Conservation (phyloP, 495 filamentous ascomycete genomes). For the Hyphodiscus hymeniophilus region DNA sequence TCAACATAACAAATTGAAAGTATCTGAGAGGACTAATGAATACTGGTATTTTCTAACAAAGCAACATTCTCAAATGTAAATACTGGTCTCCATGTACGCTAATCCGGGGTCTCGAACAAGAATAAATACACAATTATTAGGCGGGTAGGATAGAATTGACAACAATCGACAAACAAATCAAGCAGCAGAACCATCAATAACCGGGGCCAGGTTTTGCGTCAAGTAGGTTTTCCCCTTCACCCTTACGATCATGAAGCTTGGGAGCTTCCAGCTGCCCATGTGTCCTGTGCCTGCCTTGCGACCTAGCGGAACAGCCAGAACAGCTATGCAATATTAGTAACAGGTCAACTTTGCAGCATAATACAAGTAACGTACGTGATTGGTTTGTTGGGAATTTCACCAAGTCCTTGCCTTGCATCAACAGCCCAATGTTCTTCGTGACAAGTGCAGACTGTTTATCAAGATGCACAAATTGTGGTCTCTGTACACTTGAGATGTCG, state of each 20-base stretch:
- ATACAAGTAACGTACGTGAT: background rate
- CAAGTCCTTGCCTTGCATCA: slow-evolving; percentile 22
- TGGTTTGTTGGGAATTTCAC: slow-evolving; percentile 30
- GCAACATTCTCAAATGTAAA: no score
- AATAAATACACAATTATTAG: no score
- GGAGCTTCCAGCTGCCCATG: background rate
- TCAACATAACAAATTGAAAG: no score
- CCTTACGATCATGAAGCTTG: slow-evolving; percentile 7
- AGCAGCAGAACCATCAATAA: background rate
- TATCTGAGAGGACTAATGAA: no score
- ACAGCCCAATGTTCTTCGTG: slow-evolving; percentile 14
- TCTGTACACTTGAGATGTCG: slow-evolving; percentile 24
- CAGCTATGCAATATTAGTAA: background rate
- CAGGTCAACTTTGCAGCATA: slow-evolving; percentile 30
- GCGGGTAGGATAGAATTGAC: background rate
- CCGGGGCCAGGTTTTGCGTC: slow-evolving; percentile 4
- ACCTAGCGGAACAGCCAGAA: slow-evolving; percentile 38
- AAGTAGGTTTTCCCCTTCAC: slow-evolving; percentile 8
- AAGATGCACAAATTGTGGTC: slow-evolving; percentile 3
- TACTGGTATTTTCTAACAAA: no score
- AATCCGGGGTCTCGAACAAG: no score
- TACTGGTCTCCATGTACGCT: no score
- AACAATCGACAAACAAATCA: background rate
- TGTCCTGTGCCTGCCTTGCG: slow-evolving; percentile 28
- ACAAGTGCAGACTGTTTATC: slow-evolving; percentile 13